A percentile compares a stretch with the other conserved stretches of the same genome.
These are phyloP conservation scores for Cyberlindnera mycetangii DNA, from an alignment of 805 yeast species.

Conservation along the genomic window DNA sequence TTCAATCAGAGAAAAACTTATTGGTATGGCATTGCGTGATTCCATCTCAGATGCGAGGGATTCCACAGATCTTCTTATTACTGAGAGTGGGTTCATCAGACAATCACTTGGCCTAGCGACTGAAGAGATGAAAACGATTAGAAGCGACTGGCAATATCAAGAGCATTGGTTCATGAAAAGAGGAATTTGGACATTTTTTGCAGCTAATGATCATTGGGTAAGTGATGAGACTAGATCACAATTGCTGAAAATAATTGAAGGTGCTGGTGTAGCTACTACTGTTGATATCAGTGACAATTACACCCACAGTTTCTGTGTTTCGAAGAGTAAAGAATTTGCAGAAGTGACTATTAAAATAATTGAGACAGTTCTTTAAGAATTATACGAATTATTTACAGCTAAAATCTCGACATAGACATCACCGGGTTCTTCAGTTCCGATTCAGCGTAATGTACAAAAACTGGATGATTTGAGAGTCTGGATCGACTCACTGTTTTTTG, in stretches of 20 bases:
- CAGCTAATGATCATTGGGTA: slow-evolving; percentile 67
- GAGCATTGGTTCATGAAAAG: slow-evolving; percentile 38
- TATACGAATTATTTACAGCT: too few relatives aligned
- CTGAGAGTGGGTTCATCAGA: slow-evolving; percentile 41
- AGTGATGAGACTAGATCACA: slow-evolving; percentile 45
- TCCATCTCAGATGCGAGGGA: slow-evolving; percentile 14
- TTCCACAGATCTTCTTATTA: slow-evolving; percentile 42
- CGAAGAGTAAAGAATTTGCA: slow-evolving; percentile 47
- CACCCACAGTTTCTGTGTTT: slow-evolving; percentile 60
- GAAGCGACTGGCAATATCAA: slow-evolving; percentile 49
- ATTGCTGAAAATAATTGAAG: slow-evolving; percentile 36
- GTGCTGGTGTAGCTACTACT: slow-evolving; percentile 28
- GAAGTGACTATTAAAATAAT: slow-evolving; percentile 32
- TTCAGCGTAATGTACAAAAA: too few relatives aligned
- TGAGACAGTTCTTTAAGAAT: background rate
- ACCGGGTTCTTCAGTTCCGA: too few relatives aligned
- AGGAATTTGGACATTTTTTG: slow-evolving; percentile 54
- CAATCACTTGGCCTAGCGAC: slow-evolving; percentile 57
- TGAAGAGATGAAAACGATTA: slow-evolving; percentile 56
- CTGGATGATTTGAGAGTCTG: too few relatives aligned
- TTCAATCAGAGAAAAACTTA: slow-evolving; percentile 6
- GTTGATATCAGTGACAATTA: slow-evolving; percentile 36
- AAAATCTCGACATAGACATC: too few relatives aligned
- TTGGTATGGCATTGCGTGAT: slow-evolving; percentile 12
- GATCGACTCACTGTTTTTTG: too few relatives aligned